Evolutionary conservation across 2,329 filamentous ascomycete species (phyloP).

Genomic region (Fusarium sterilihyphosum): DNA sequence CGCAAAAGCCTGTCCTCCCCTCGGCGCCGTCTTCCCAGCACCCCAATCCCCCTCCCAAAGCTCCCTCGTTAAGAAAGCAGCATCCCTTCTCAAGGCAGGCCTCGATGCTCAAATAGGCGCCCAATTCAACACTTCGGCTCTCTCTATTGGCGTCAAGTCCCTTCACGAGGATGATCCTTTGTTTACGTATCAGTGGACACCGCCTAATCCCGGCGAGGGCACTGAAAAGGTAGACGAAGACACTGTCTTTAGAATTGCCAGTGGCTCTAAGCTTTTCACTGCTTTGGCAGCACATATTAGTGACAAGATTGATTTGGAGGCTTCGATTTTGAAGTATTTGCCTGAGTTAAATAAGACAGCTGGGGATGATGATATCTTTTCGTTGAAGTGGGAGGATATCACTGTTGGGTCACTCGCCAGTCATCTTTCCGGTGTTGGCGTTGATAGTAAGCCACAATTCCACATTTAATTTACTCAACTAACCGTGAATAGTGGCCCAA

Average conservation of each 20-base stretch:
- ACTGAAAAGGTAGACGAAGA: slow-evolving; percentile 42
- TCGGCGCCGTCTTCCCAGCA: slow-evolving; percentile 54
- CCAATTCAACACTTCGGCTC: slow-evolving; percentile 46
- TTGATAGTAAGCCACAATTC: slow-evolving; percentile 44
- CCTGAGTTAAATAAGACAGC: slow-evolving; percentile 48
- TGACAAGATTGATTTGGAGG: slow-evolving; percentile 48
- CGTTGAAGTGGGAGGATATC: slow-evolving; percentile 58
- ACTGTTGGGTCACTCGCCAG: slow-evolving; percentile 57
- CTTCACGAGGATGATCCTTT: slow-evolving; percentile 52
- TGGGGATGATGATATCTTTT: slow-evolving; percentile 44
- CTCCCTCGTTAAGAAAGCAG: slow-evolving; percentile 43
- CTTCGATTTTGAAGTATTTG: slow-evolving; percentile 57
- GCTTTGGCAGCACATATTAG: slow-evolving; percentile 46
- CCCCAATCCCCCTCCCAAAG: slow-evolving; percentile 48
- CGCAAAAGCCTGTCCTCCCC: slow-evolving; percentile 53
- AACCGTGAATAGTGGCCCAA: slow-evolving; percentile 42
- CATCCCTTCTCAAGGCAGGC: slow-evolving; percentile 30
- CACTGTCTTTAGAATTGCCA: slow-evolving; percentile 50
- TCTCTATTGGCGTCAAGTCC: slow-evolving; percentile 54
- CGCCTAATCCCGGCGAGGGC: slow-evolving; percentile 42
- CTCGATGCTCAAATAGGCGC: slow-evolving; percentile 43
- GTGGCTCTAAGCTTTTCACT: slow-evolving; percentile 49
- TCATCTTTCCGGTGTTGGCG: slow-evolving; percentile 56
- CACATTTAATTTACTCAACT: rapidly evolving
- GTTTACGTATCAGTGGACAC: slow-evolving; percentile 55